Percentiles rank a stretch among this genome's conserved stretches.
These are phyloP conservation scores for Gentiana dahurica DNA, from an alignment of 257 asterid genomes.

Conservation along the genomic window DNA sequence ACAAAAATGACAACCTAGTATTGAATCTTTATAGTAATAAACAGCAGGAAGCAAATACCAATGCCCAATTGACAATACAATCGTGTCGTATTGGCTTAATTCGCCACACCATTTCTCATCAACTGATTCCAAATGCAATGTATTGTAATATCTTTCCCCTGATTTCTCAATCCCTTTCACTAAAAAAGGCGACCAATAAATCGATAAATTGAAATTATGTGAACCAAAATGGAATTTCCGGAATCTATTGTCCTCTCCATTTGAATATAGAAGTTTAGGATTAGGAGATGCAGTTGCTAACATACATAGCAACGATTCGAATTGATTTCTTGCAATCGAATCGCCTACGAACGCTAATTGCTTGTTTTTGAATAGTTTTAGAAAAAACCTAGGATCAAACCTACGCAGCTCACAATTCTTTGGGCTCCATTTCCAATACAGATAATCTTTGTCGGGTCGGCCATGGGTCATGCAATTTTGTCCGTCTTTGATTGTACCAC, in stretches of 20 bases:
- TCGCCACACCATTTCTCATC: slow-evolving; percentile 63
- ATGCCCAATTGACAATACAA: slow-evolving; percentile 58
- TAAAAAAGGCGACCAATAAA: slow-evolving; percentile 82
- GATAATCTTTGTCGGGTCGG: slow-evolving; percentile 52
- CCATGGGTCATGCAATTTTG: slow-evolving; percentile 63
- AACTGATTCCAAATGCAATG: slow-evolving; percentile 33
- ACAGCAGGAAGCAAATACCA: slow-evolving; percentile 56
- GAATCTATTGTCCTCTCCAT: slow-evolving; percentile 52
- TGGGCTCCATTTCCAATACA: slow-evolving; percentile 74
- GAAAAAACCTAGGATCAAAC: slow-evolving; percentile 50
- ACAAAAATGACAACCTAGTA: slow-evolving; percentile 56
- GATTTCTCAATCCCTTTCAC: slow-evolving; percentile 56
- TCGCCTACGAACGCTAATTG: slow-evolving; percentile 85
- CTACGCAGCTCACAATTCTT: slow-evolving; percentile 45
- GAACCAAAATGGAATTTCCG: slow-evolving; percentile 50
- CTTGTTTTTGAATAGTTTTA: slow-evolving; percentile 33
- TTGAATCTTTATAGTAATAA: slow-evolving; percentile 21
- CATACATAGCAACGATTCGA: slow-evolving; percentile 68
- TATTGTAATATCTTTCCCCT: slow-evolving; percentile 21
- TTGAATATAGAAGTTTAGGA: slow-evolving; percentile 34
- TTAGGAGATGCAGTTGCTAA: slow-evolving; percentile 26
- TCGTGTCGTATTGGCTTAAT: slow-evolving; percentile 28
- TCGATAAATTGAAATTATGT: slow-evolving; percentile 35
- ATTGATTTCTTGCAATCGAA: slow-evolving; percentile 74
- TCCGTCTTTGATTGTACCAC: slow-evolving; percentile 53